Evolutionary conservation across 208 protist genomes (phyloP), one percentile per base, ranked within the genome.

Genomic region (Porcisia hertigi): DNA sequence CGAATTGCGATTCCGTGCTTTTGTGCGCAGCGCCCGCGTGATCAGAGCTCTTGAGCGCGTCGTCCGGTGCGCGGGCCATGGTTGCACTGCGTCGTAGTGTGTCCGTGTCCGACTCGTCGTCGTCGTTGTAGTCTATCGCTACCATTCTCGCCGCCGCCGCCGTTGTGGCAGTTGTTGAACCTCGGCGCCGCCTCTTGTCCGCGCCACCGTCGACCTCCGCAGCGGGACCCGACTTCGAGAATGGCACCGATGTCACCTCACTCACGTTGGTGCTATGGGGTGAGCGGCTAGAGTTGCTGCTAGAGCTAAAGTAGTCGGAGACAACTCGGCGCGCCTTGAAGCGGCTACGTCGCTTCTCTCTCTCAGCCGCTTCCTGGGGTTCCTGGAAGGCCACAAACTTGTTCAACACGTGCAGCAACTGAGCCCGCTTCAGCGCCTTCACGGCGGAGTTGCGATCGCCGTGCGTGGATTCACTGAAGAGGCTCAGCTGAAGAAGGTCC

Each of bases 331-430:
- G 70, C 65, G 64, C 72, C 11, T 49, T 62, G 49, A 73, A 54
- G 12, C 67, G 58, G 78, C 49, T 54, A 39, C 72, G 78, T 23
- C 59, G 67, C 72, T 69, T 52, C 72, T 77, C 57, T 30, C 59
- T 23, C 72, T 75, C 53, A 11, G 47, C 36, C 49, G 63, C 80
- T 60, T 89, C 84, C 63, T 87, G 77, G 0, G 89, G 87, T 58
- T 96, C 89, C 70, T 94, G 87, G 71, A 96, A 96, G 8, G 93
- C 91, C 0, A 96, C 91, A 65, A 92, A 97, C 71, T 91, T 89
- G 80, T 94, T 94, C 43, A 96, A 78, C 30, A 93, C 87, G 83
- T 97, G 91, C 60, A 94, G 80, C 76, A 97, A 86, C 76, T 97
- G 89, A 7, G 89, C 91, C 2, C 91, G 86, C 76, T 90, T 86